These are phyloP conservation scores for Pichia occidentalis DNA, from an alignment of 805 yeast species.

Conservation along the genomic window DNA sequence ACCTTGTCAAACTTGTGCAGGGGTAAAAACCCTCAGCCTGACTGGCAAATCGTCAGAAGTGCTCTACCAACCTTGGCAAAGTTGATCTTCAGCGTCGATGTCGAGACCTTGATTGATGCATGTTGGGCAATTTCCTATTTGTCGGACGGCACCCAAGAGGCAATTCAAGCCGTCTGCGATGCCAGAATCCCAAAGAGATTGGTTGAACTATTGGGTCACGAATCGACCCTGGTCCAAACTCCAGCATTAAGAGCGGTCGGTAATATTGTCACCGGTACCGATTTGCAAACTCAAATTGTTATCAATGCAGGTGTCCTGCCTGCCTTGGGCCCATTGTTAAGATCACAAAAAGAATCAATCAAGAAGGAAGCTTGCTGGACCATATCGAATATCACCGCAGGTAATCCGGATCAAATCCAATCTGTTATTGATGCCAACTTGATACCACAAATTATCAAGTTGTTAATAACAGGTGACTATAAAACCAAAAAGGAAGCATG, in stretches of 20 bases:
- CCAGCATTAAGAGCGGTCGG: conserved; percentile 98
- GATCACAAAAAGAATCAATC: conserved; percentile 83
- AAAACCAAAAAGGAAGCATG: conserved; percentile 98
- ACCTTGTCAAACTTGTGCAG: conserved; percentile 93
- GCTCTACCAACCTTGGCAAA: conserved; percentile 91
- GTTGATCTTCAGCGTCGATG: conserved; percentile 82
- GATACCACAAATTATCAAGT: conserved; percentile 81
- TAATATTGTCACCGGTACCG: conserved; percentile 96
- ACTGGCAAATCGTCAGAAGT: conserved; percentile 80
- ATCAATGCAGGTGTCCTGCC: conserved; percentile 88
- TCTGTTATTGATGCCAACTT: conserved; percentile 93
- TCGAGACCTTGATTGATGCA: conserved; percentile 92
- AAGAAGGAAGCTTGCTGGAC: conserved; percentile 99
- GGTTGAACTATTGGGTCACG: conserved; percentile 83
- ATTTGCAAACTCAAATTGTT: conserved; percentile 89
- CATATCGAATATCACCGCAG: conserved; percentile 95
- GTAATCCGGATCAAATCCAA: conserved; percentile 91
- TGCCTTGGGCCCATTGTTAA: conserved; percentile 72
- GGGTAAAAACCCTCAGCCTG: conserved; percentile 94
- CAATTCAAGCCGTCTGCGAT: conserved; percentile 95
- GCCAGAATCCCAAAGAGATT: conserved; percentile 91
- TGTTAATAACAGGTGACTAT: conserved; percentile 77
- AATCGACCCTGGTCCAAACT: conserved; percentile 82
- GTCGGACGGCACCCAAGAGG: conserved; percentile 87
- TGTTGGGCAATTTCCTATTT: conserved; percentile 98